Base-by-base conservation (phyloP, 1,139 yeast genomes). In the Suzukiozyma palmioleophila region DNA sequence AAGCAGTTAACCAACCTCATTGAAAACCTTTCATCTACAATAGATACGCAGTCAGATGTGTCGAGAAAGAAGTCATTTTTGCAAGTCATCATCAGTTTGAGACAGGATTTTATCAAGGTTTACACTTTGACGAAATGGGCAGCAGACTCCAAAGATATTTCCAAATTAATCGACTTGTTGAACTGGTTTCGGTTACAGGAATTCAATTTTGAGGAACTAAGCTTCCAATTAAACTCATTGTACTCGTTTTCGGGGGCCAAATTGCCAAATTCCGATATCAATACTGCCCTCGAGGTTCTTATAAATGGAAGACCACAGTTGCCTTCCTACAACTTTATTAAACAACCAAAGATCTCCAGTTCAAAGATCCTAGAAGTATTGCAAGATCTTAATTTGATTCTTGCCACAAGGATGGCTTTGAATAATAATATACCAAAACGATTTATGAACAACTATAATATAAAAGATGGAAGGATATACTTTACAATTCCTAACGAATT, bases 71-170 rank as follows among this genome's bases (percentile, higher is more conserved):
- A 79, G 45, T 72, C 74, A 40, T 75, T 92, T 40, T 64, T 92
- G 33, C 81, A 83, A 36, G 64, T 84, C 41, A 69, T 90, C 33
- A 83, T 89, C 8, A 67, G 72, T 29, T 66, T 88, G 32, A 74
- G 97, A 40, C 89, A 87, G 51, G 94, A 89, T 52, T 87, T 84
- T 53, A 75, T 89, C 46, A 82, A 90, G 57, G 60, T 90, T 3
- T 89, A 87, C 49, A 95, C 95, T 3, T 64, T 92, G 37, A 77
- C 84, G 35, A 89, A 89, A 60, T 92, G 97, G 97, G 79, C 95
- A 1, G 72, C 76, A 26, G 81, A 79, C 26, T 73, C 90, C 10
- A 72, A 78, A 39, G 88, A 84, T 41, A 80, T 90, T 40, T 77
- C 83, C 29, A 74, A 74, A 40, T 69, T 89, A 48, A 89, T 92